Base-by-base conservation (phyloP, 768 basidiomycete genomes). In the Phaeotremella fagi region DNA sequence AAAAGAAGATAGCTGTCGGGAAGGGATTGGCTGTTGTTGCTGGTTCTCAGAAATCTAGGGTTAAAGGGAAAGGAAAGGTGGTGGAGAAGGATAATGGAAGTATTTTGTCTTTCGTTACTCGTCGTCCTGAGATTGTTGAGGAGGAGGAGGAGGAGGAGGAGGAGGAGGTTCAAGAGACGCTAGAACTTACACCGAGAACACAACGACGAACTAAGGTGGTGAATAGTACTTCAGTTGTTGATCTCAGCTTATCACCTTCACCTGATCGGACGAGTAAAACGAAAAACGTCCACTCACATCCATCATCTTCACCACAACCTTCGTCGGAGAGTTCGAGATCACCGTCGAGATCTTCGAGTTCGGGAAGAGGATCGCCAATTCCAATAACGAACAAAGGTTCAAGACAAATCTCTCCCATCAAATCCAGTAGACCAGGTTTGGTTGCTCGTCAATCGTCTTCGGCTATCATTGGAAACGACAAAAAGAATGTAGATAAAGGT, bases 1-100 rank as follows among this genome's bases (percentile, higher is more conserved):
- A 82, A 71, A 81, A 83, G 65, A 60, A 55, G 42, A 48, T 49
- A 22, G 51, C 50, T 7, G 51, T 33, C 15, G 44, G 28, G 29
- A 33, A 33, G 22, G 29, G 18, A n/a, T n/a, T n/a, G n/a, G n/a
- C n/a, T n/a, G n/a, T n/a, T n/a, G n/a, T n/a, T n/a, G n/a, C n/a
- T n/a, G n/a, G n/a, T n/a, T 15, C 14, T 45, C 3, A 20, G 27
- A 7, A 47, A 52, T 42, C 35, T 35, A n/a, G n/a, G n/a, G n/a
- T n/a, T n/a, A n/a, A n/a, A 22, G 36, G 20, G 51, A 23, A 50
- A 4, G 22, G 15, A 9, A 9, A 25, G 12, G 42, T 14, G n/a
- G 46, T 27, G 18, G 27, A 27, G n/a, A 48, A 48, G 23, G 50
- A 50, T 35, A 24, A 59, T 27, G 24, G 38, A 7, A 43, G 22